Evolutionary conservation across 192 early-diverging fungal genomes (phyloP).

Genomic region (Gigaspora rosea): DNA sequence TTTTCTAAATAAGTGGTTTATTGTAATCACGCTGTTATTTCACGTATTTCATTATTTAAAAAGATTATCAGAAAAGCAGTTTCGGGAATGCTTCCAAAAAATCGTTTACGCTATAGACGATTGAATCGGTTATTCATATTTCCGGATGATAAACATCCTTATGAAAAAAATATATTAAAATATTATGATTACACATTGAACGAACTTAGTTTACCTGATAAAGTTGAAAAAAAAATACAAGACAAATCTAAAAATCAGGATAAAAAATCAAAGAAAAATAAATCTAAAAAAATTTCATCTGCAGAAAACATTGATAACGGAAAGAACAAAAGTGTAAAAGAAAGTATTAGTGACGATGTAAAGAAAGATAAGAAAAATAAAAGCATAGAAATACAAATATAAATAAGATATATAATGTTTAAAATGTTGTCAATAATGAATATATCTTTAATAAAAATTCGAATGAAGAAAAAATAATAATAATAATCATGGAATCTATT

Average conservation of each 20-base stretch:
- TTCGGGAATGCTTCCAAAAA: slow-evolving; percentile 95
- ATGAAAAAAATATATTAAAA: slow-evolving; percentile 80
- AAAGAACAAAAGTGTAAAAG: no score
- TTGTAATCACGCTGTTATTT: not conserved
- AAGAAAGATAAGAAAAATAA: no score
- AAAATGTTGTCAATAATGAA: no score
- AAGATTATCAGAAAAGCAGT: slow-evolving; percentile 84
- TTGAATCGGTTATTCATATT: slow-evolving; percentile 80
- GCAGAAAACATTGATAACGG: no score
- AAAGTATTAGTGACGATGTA: no score
- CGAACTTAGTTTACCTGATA: not conserved
- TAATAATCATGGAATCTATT: no score
- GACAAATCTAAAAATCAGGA: not conserved
- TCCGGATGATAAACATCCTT: slow-evolving; percentile 84
- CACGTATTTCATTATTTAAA: not conserved
- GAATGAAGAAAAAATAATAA: no score
- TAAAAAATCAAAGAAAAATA: not conserved
- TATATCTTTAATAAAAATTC: no score
- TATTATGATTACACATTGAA: slow-evolving; percentile 56
- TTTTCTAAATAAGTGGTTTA: not conserved
- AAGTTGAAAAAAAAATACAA: not conserved
- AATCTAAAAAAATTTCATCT: no score
- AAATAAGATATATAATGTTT: no score
- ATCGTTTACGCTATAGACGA: slow-evolving; percentile 77
- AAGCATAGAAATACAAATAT: no score